Percentiles rank a stretch among this genome's conserved stretches.
These are phyloP conservation scores for Boletus semigastroideus DNA, from an alignment of 1,284 basidiomycete species.

Conservation along the genomic window DNA sequence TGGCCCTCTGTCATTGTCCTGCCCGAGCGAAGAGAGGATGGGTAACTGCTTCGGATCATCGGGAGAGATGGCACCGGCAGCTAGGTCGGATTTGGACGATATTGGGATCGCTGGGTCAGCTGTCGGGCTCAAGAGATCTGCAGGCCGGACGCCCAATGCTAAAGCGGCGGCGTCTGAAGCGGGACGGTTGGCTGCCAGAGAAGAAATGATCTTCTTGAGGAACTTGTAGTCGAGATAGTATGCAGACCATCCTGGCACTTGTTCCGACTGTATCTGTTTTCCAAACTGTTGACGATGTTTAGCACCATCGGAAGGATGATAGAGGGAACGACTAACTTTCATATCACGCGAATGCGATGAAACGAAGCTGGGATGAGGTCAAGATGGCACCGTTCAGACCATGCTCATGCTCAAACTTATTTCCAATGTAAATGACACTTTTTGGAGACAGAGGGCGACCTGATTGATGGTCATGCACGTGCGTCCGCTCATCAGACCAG, in stretches of 20 bases:
- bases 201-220: constrained; percentile 98
- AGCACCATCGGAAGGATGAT: background rate
- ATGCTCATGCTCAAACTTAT: constrained; percentile 27
- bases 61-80: constrained; percentile 13
- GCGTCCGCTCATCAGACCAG: too few relatives aligned
- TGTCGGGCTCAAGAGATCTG: constrained; percentile 45
- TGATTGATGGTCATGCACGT: constrained; percentile 24
- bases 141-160: constrained; percentile 79
- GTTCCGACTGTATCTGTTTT: constrained; percentile 95
- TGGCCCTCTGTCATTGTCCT: constrained; percentile 67
- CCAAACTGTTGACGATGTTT: constrained; percentile 73
- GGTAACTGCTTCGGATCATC: constrained; percentile 46
- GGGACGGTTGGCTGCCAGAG: constrained; percentile 88
- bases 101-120: constrained; percentile 11
- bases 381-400: constrained; percentile 22
- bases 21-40: constrained; percentile 56
- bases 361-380: constrained; percentile 6
- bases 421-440: constrained; percentile 12
- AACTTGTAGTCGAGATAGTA: constrained; percentile 99
- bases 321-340: constrained; percentile 26
- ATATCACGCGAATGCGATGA: constrained; percentile 20
- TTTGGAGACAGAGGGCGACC: constrained; percentile 10
- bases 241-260: constrained; percentile 95
- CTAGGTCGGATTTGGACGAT: constrained; percentile 10
- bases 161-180: constrained; percentile 87